Conservation (phyloP, 768 basidiomycete genomes). For the Boletus rubescentipes region DNA sequence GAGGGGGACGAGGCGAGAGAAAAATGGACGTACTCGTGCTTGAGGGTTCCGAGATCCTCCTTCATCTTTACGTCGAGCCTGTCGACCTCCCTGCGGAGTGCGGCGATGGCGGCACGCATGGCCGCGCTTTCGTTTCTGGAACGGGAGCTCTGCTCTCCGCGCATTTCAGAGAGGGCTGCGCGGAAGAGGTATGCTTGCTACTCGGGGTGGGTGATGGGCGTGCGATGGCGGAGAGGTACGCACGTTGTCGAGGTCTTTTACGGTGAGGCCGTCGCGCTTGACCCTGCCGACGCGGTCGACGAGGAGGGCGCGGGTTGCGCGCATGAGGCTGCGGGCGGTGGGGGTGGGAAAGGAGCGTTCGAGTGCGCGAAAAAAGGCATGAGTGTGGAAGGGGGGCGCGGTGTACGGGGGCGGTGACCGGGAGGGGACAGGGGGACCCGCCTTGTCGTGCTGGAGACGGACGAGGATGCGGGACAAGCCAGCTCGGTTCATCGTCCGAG, state of each 20-base stretch:
- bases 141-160: constrained; percentile 79
- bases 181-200: constrained; percentile 96
- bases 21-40: constrained; percentile 75
- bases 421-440: constrained; percentile 18
- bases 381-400: constrained; percentile 80
- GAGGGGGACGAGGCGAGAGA: not conserved
- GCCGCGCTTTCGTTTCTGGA: constrained; percentile 82
- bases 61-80: constrained; percentile 86
- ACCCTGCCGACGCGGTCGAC: constrained; percentile 75
- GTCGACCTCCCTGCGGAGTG: constrained; percentile 85
- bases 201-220: not conserved
- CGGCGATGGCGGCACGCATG: constrained; percentile 73
- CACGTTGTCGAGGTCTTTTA: constrained; percentile 83
- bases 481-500: constrained; percentile 1
- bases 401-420: constrained; percentile 41
- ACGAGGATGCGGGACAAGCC: constrained; percentile 10
- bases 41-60: constrained; percentile 83
- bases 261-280: constrained; percentile 64
- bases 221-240: constrained; percentile 19
- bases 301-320: constrained; percentile 75
- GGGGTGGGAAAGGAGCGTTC: constrained; percentile 73
- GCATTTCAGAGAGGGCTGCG: constrained; percentile 87
- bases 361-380: constrained; percentile 68
- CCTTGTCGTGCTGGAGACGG: constrained; percentile 20
- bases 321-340: constrained; percentile 78